Percentiles rank a stretch among this genome's conserved stretches.
These are phyloP conservation scores for Exophiala lecanii-corni DNA, from an alignment of 2,329 filamentous ascomycete genomes.

Conservation along the genomic window DNA sequence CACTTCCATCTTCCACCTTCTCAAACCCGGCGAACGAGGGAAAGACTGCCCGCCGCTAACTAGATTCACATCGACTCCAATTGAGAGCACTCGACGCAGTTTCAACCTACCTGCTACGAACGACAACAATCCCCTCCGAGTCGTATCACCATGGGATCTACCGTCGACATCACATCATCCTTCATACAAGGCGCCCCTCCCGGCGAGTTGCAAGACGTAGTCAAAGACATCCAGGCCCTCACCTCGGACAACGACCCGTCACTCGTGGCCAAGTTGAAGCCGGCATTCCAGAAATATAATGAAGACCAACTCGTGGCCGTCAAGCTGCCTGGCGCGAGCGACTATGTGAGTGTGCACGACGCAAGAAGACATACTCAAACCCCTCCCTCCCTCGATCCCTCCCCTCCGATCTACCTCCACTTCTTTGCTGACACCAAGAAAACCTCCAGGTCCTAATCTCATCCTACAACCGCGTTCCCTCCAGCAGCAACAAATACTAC, in stretches of 20 bases:
- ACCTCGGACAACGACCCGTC: conserved; percentile 61
- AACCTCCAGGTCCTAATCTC: conserved; percentile 79
- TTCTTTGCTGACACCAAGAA: no score
- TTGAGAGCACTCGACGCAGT: no score
- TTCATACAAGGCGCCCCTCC: conserved; percentile 94
- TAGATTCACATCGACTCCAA: no score
- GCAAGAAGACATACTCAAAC: no score
- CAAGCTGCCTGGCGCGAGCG: conserved; percentile 81
- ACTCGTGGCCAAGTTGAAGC: conserved; percentile 66
- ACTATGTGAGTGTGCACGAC: conserved; percentile 69
- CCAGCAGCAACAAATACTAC: conserved; percentile 74
- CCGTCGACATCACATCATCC: conserved; percentile 63
- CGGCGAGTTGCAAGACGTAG: conserved; percentile 89
- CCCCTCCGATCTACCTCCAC: not conserved
- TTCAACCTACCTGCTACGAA: no score
- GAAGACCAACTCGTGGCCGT: conserved; percentile 87
- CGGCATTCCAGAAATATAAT: conserved; percentile 91
- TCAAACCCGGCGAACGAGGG: no score
- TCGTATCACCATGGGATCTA: conserved; percentile 37
- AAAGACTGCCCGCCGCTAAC: no score
- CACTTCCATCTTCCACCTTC: no score
- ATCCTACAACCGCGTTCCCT: conserved; percentile 67
- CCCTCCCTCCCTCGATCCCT: not conserved
- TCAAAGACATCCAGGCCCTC: conserved; percentile 80
- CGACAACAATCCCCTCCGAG: no score